A percentile compares a stretch with the other conserved stretches of the same genome.
phyloP scores from a whole-genome alignment of 108 stramenopile species.

The Stephanodiscus minutulus region DNA sequence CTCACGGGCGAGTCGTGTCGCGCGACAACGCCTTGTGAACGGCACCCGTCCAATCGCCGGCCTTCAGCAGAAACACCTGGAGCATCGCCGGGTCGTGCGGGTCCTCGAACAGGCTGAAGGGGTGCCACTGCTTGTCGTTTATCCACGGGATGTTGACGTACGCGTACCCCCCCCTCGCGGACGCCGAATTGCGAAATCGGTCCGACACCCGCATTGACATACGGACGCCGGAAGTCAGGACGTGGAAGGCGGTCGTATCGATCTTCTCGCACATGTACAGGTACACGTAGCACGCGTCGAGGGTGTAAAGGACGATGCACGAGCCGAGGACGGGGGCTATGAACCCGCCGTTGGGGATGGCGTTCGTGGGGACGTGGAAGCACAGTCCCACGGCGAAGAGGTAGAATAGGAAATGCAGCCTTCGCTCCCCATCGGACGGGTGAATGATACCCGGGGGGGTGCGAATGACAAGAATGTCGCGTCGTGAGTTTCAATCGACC shows the following conservation, averaged over 20 bases:
- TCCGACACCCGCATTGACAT: conserved; percentile 47
- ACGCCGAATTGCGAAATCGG: conserved; percentile 7
- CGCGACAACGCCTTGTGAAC: conserved; percentile 17
- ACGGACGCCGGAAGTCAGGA: conserved; percentile 38
- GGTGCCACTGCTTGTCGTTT: conserved; percentile 50
- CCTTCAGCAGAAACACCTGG: conserved; percentile 50
- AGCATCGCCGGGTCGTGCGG: conserved; percentile 27
- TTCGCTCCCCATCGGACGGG: too few species aligned
- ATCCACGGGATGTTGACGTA: conserved; percentile 51
- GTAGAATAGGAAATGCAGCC: conserved; percentile 48
- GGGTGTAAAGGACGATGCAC: conserved; percentile 36
- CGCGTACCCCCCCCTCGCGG: conserved; percentile 25
- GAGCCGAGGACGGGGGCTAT: conserved; percentile 38
- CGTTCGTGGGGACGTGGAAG: conserved; percentile 28
- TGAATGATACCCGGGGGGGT: too few species aligned
- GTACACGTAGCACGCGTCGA: conserved; percentile 39
- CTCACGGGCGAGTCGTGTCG: conserved; percentile 6
- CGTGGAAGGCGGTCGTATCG: conserved; percentile 36
- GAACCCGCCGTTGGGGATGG: conserved; percentile 50
- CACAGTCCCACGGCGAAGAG: conserved; percentile 43
- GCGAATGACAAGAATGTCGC: too few species aligned
- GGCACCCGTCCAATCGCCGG: conserved; percentile 20
- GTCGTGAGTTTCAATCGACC: not conserved
- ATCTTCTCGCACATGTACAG: conserved; percentile 57
- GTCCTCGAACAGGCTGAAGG: conserved; percentile 52